phyloP scores from a whole-genome alignment of 805 yeast species.

The Pichia manshurica region DNA sequence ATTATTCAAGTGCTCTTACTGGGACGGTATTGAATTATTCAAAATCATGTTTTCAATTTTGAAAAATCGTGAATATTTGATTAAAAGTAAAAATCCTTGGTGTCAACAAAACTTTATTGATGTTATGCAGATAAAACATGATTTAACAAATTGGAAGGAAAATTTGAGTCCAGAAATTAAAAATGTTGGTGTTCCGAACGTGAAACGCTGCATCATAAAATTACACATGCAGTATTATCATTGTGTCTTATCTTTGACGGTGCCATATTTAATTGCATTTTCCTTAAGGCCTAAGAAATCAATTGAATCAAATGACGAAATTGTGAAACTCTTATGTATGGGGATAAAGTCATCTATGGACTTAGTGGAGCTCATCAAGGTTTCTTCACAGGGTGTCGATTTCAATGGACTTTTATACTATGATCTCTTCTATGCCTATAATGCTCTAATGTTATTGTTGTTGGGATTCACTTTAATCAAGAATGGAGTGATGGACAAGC shows the following conservation, averaged over 20 bases:
- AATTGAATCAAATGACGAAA: constrained; percentile 23
- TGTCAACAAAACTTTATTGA: constrained; percentile 29
- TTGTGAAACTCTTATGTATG: constrained; percentile 26
- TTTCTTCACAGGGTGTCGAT: constrained; percentile 12
- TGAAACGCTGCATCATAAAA: constrained; percentile 29
- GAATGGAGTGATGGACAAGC: constrained; percentile 8
- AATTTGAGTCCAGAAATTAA: constrained; percentile 18
- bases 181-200: constrained; percentile 13
- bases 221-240: constrained; percentile 30
- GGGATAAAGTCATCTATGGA: constrained; percentile 31
- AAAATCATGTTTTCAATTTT: constrained; percentile 29
- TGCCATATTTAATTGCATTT: constrained; percentile 32
- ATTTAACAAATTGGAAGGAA: constrained; percentile 23
- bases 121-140: constrained; percentile 26
- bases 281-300: constrained; percentile 22
- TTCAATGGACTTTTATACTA: constrained; percentile 31
- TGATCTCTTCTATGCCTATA: constrained; percentile 35
- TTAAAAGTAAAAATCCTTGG: constrained; percentile 26
- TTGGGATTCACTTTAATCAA: constrained; percentile 27
- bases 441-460: constrained; percentile 31
- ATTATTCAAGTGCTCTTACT: constrained; percentile 18
- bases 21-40: constrained; percentile 24
- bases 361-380: constrained; percentile 24
- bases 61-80: constrained; percentile 27
- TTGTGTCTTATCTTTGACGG: constrained; percentile 28